phyloP scores from a whole-genome alignment of 228 moss, liverwort and hornwort species.

The Sphagnum magellanicum region DNA sequence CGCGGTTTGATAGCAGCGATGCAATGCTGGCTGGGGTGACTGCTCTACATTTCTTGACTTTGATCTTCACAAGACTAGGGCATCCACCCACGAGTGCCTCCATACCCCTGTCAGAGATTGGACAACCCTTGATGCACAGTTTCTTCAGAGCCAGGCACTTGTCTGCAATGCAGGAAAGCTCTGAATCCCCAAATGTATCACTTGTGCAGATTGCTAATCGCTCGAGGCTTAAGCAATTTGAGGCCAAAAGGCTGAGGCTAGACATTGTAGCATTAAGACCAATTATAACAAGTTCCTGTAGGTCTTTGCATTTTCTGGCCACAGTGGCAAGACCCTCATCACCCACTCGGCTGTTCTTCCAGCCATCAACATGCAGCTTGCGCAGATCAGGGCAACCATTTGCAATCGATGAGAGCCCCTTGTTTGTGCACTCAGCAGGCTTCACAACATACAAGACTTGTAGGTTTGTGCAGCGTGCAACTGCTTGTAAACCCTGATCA shows the following conservation, averaged over 20 bases:
- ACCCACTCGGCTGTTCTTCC: constrained; percentile 85
- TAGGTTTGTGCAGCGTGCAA: constrained; percentile 72
- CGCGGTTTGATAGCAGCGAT: constrained; percentile 66
- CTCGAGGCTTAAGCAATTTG: constrained; percentile 81
- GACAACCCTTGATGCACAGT: constrained; percentile 92
- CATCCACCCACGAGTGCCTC: constrained; percentile 85
- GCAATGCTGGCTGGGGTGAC: constrained; percentile 84
- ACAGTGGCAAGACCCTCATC: constrained; percentile 91
- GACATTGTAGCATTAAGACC: constrained; percentile 78
- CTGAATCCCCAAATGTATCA: constrained; percentile 90
- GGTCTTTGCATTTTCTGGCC: constrained; percentile 65
- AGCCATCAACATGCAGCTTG: constrained; percentile 93
- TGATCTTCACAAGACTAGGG: constrained; percentile 93
- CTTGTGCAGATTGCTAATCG: constrained; percentile 93
- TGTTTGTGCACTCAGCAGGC: constrained; percentile 80
- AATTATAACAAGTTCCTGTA: constrained; percentile 92
- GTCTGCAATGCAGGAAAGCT: constrained; percentile 76
- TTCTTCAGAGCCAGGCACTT: constrained; percentile 90
- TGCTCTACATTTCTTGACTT: constrained; percentile 85
- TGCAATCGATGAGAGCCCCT: constrained; percentile 85
- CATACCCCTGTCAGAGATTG: constrained; percentile 93
- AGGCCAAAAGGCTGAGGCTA: constrained; percentile 84
- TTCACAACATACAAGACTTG: constrained; percentile 84
- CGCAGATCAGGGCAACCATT: constrained; percentile 72
- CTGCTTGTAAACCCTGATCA: constrained; percentile 72